These are phyloP conservation scores for Metschnikowia matae DNA, from an alignment of 805 yeast species.

Conservation along the genomic window DNA sequence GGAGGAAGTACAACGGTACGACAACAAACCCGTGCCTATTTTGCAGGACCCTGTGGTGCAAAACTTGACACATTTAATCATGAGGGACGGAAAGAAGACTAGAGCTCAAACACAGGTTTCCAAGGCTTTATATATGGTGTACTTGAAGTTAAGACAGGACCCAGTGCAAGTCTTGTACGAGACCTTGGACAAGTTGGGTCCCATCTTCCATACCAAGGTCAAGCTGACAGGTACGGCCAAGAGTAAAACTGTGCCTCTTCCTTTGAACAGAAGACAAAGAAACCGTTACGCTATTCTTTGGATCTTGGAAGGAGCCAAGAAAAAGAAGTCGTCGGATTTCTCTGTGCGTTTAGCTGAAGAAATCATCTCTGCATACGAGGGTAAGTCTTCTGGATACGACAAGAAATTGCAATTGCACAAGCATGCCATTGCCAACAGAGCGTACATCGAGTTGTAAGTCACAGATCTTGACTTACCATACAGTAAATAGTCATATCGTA, in stretches of 20 bases:
- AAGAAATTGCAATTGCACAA: conserved; percentile 80
- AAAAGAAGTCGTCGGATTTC: conserved; percentile 74
- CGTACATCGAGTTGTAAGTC: conserved; percentile 50
- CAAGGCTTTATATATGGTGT: conserved; percentile 76
- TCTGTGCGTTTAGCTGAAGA: conserved; percentile 91
- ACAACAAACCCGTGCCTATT: conserved; percentile 54
- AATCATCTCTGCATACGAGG: conserved; percentile 68
- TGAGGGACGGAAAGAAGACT: conserved; percentile 89
- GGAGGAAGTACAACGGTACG: conserved; percentile 48
- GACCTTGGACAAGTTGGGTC: conserved; percentile 77
- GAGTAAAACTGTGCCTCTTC: conserved; percentile 73
- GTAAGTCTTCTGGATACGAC: conserved; percentile 79
- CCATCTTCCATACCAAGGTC: conserved; percentile 73
- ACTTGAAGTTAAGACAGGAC: conserved; percentile 66
- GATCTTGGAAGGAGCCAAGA: conserved; percentile 81
- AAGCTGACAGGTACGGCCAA: conserved; percentile 85
- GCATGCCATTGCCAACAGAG: conserved; percentile 83
- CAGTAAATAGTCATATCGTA: conserved; percentile 2
- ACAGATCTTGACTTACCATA: neutral
- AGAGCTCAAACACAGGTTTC: conserved; percentile 69
- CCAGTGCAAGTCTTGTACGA: conserved; percentile 75
- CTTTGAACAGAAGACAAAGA: conserved; percentile 78
- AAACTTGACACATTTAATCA: conserved; percentile 78
- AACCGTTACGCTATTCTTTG: conserved; percentile 82
- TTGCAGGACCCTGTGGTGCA: conserved; percentile 67